These are phyloP conservation scores for Fraxinus nigra DNA, from an alignment of 305 asterid species.

Conservation along the genomic window DNA sequence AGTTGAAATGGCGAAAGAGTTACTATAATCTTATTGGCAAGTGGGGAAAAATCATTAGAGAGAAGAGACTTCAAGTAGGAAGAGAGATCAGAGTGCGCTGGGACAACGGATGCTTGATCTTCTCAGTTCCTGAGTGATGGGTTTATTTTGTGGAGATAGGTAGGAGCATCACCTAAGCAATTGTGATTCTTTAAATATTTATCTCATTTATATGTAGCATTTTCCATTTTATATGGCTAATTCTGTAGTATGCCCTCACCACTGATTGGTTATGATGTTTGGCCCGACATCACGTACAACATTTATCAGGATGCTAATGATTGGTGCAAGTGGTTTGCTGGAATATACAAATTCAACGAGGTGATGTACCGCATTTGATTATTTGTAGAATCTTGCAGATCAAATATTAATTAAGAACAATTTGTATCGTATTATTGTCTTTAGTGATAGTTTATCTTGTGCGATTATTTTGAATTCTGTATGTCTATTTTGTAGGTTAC, in stretches of 20 bases:
- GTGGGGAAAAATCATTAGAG: conserved; percentile 82
- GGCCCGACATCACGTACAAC: conserved; percentile 18
- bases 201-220: not conserved
- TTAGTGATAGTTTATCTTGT: not conserved
- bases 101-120: conserved; percentile 66
- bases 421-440: not conserved
- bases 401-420: not conserved
- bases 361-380: conserved; percentile 5
- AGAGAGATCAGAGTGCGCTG: conserved; percentile 70
- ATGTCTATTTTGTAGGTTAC: not conserved
- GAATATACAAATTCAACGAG: conserved; percentile 19
- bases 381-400: not conserved
- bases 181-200: conserved; percentile 19
- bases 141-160: conserved; percentile 28
- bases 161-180: conserved; percentile 17
- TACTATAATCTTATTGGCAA: conserved; percentile 71
- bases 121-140: conserved; percentile 58
- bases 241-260: conserved; percentile 6
- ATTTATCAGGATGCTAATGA: conserved; percentile 9
- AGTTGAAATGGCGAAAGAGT: conserved; percentile 71
- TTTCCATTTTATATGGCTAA: not conserved
- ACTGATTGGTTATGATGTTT: conserved; percentile 25
- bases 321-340: conserved; percentile 1
- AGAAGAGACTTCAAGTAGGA: conserved; percentile 63
- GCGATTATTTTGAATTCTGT: not conserved